Conservation (phyloP, 164 flowering plant genomes). For the Cinnamomum micranthum region DNA sequence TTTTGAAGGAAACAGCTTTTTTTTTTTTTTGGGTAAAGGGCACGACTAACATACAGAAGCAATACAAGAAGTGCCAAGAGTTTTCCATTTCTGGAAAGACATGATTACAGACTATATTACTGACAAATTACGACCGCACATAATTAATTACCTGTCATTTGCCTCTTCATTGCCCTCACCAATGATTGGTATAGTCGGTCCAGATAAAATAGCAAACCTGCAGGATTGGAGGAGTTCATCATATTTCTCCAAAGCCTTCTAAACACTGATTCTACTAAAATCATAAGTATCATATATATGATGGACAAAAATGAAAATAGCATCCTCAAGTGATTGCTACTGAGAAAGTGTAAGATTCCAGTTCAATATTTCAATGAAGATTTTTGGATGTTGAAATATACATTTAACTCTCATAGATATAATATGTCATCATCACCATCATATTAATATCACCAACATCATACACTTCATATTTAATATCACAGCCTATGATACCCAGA, state of each 20-base stretch:
- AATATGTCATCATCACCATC: neutral
- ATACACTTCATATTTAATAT: neutral
- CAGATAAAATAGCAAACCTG: constrained; percentile 95
- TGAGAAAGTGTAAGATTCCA: neutral
- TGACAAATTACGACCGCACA: neutral
- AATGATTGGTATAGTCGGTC: constrained; percentile 96
- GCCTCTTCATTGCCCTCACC: constrained; percentile 98
- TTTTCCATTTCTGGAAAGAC: no score
- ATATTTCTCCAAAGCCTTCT: constrained; percentile 4
- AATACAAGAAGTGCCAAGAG: no score
- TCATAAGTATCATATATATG: neutral
- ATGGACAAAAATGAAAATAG: neutral
- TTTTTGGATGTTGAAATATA: no score
- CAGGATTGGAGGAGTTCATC: constrained; percentile 13
- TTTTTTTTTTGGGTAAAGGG: no score
- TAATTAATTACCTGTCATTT: constrained; percentile 70
- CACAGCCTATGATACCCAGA: neutral
- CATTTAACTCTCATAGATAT: neutral
- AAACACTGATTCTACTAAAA: neutral
- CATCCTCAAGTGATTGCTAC: neutral
- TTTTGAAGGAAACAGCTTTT: neutral
- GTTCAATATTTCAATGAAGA: neutral
- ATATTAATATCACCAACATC: neutral
- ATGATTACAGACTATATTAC: neutral
- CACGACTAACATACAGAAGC: no score